These are phyloP conservation scores for Vitis amurensis DNA, from an alignment of 164 flowering plant species.

Conservation along the genomic window DNA sequence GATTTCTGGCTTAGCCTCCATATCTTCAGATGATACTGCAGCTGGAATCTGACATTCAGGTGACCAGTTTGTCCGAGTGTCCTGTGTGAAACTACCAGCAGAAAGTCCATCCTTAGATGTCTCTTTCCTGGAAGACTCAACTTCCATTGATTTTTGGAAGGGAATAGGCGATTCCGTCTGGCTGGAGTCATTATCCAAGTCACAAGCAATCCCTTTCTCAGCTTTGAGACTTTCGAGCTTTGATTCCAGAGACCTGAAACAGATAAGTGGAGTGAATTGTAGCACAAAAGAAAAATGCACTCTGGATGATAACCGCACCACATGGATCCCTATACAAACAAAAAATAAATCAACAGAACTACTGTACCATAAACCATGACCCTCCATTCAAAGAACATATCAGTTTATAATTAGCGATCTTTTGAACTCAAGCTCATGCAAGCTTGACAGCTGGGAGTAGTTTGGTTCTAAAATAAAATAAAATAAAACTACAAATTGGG, in stretches of 20 bases:
- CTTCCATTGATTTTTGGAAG: slow-evolving; percentile 31
- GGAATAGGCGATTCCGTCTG: slow-evolving; percentile 47
- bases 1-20: slow-evolving; percentile 23
- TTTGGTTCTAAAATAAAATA: too few species aligned
- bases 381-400: too few species aligned
- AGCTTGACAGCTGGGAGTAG: too few species aligned
- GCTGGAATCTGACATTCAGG: slow-evolving; percentile 35
- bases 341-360: neutral
- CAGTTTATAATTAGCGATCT: too few species aligned
- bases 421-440: too few species aligned
- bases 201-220: slow-evolving; percentile 25
- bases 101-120: slow-evolving; percentile 49
- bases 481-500: neutral
- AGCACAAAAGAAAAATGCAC: neutral
- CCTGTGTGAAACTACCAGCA: slow-evolving; percentile 71
- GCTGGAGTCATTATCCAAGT: slow-evolving; percentile 37
- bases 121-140: slow-evolving; percentile 41
- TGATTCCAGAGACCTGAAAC: slow-evolving; percentile 65
- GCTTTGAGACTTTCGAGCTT: slow-evolving; percentile 62
- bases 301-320: neutral
- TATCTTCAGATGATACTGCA: slow-evolving; percentile 18
- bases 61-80: slow-evolving; percentile 33
- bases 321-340: slow-evolving; percentile 2
- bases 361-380: too few species aligned
- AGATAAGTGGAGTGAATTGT: neutral